Base-by-base conservation (phyloP, 495 filamentous ascomycete genomes). In the Parmelia sp. region DNA sequence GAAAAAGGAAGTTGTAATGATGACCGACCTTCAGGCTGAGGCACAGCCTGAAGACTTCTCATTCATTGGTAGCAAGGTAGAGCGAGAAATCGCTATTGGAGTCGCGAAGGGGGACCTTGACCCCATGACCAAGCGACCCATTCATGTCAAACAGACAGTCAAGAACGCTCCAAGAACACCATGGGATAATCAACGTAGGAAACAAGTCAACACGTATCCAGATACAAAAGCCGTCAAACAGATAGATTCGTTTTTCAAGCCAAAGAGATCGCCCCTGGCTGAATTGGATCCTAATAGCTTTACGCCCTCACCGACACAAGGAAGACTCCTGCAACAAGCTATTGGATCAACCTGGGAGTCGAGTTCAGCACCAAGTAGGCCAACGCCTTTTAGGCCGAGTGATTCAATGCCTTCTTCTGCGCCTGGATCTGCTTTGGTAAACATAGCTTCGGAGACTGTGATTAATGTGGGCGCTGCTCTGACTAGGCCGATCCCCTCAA, bases 231-330 rank as follows among this genome's bases (percentile, higher is more conserved):
- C 80, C 36, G 77, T 79, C 45, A 83, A 83, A 68, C 81, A 90
- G 0, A 92, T 95, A 66, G 84, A 87, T 63, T 80, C 82, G 12
- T 95, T 91, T 74, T 94, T 96, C 74, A 89, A 86, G 65, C 80
- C 86, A 27, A 84, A 83, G 62, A 85, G 92, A 5, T 86, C 83
- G 36, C 91, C 92, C 12, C 81, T 97, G 55, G 90, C 86, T 15
- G 91, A 95, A 76, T 83, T 97, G 72, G 90, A 96, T 68, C 85
- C 88, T 14, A 97, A 97, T 72, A 88, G 82, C 65, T 90, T 97
- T 70, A 84, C 83, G 6, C 86, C 85, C 29, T 88, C 87, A 1
- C 84, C 86, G 29, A 86, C 79, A 67, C 88, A 91, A 70, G 84
- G 84, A 70, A 75, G 79, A 37, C 74, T 88, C 15, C 72, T 89